Percentiles rank a stretch among this genome's conserved stretches.
phyloP scores from a whole-genome alignment of 805 yeast species.

The Yarrowia phangngaensis region DNA sequence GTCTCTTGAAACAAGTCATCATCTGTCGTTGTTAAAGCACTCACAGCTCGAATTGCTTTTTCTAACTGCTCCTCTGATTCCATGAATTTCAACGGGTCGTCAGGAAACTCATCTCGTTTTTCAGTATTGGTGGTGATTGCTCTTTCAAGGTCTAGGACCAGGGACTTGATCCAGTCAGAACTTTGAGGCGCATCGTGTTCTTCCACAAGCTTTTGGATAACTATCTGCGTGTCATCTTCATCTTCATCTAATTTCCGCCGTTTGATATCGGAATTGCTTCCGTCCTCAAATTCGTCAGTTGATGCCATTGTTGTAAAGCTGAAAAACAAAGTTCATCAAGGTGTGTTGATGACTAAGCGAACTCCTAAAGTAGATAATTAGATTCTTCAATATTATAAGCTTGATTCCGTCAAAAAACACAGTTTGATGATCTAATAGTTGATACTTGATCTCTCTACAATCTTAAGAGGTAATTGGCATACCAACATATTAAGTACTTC shows the following conservation, averaged over 20 bases:
- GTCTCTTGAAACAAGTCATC: background rate
- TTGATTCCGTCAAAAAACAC: no score
- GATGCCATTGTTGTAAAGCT: no score
- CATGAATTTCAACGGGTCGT: constrained; percentile 34
- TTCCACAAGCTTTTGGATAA: constrained; percentile 8
- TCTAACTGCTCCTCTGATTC: constrained; percentile 32
- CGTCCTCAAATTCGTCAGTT: no score
- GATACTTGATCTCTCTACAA: no score
- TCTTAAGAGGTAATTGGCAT: no score
- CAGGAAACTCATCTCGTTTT: constrained; percentile 28
- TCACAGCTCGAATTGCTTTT: constrained; percentile 29
- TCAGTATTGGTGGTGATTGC: constrained; percentile 30
- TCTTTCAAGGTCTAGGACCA: constrained; percentile 36
- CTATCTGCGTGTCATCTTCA: background rate
- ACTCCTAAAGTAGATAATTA: no score
- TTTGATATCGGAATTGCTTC: no score
- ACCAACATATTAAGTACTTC: no score
- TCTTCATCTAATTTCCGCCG: background rate
- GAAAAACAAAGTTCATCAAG: no score
- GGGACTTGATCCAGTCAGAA: constrained; percentile 21
- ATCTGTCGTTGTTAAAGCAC: constrained; percentile 5
- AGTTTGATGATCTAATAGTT: no score
- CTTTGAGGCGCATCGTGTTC: background rate
- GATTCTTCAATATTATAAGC: no score
- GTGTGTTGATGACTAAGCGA: no score